Evolutionary conservation across 2,329 filamentous ascomycete genomes (phyloP).

Genomic region (Pseudonectria buxi): DNA sequence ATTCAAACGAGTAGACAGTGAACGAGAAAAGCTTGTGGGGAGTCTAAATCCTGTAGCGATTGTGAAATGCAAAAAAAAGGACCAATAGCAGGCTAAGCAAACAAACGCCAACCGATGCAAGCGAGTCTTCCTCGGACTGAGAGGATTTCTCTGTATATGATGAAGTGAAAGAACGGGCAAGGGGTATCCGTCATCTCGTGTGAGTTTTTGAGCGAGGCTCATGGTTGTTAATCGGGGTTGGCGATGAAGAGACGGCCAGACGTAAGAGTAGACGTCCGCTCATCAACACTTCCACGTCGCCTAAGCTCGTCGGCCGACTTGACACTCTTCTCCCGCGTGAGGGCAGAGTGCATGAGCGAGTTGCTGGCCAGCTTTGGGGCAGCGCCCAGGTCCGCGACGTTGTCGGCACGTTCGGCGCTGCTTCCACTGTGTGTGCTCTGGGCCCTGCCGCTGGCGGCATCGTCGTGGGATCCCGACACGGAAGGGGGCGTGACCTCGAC

Average conservation of each 20-base stretch:
- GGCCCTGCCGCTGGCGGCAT: conserved; percentile 40
- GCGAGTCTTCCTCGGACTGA: conserved; percentile 5
- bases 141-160: neutral
- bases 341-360: conserved; percentile 48
- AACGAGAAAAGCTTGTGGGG: conserved; percentile 15
- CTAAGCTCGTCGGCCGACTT: conserved; percentile 65
- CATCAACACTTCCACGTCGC: conserved; percentile 75
- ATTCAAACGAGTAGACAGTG: no score
- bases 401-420: conserved; percentile 55
- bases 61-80: conserved; percentile 12
- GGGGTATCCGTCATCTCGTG: no score
- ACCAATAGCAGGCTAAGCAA: conserved; percentile 14
- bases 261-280: conserved; percentile 69
- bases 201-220: conserved; percentile 1
- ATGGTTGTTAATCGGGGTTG: conserved; percentile 60
- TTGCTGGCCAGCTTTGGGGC: conserved; percentile 50
- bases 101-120: conserved; percentile 22
- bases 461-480: conserved; percentile 24
- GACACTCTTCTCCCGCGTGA: conserved; percentile 58
- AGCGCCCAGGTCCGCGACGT: conserved; percentile 47
- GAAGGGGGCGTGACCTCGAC: conserved; percentile 35
- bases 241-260: conserved; percentile 73
- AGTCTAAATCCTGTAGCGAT: conserved; percentile 20
- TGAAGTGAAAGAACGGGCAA: no score
- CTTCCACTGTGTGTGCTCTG: conserved; percentile 49